A percentile compares a stretch with the other conserved stretches of the same genome.
Conservation (phyloP, 805 yeast species). For the Candida germanica region DNA sequence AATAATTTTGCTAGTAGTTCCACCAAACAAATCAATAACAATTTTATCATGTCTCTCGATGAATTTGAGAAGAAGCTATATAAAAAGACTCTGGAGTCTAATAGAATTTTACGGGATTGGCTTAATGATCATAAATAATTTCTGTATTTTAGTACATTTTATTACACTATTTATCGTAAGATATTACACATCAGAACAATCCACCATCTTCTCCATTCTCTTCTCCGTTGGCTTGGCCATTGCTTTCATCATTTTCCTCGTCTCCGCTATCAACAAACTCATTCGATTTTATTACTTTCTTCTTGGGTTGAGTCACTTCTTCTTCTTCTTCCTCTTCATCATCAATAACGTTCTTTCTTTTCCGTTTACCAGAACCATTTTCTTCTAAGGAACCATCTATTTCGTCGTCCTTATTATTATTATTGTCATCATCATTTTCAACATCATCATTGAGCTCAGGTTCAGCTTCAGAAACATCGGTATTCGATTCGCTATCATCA, state of each 20-base stretch:
- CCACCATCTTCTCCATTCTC: conserved; percentile 10
- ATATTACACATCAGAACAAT: no score
- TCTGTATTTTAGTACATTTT: conserved; percentile 4
- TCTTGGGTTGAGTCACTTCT: conserved; percentile 23
- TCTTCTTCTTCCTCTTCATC: conserved; percentile 28
- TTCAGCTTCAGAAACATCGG: conserved; percentile 15
- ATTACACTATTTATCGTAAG: no score
- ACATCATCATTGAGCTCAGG: conserved; percentile 21
- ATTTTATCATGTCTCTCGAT: conserved; percentile 66
- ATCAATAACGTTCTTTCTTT: conserved; percentile 20
- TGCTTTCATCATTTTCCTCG: conserved; percentile 39
- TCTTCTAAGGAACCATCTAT: not conserved
- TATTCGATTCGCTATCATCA: conserved; percentile 26
- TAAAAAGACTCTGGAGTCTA: conserved; percentile 50
- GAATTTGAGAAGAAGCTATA: conserved; percentile 68
- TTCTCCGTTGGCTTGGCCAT: conserved; percentile 13
- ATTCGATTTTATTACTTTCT: conserved; percentile 22
- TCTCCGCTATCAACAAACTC: conserved; percentile 47
- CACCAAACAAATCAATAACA: conserved; percentile 44
- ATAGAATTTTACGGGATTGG: conserved; percentile 38
- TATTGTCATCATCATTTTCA: conserved; percentile 34
- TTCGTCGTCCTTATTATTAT: conserved; percentile 18
- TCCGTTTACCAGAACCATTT: conserved; percentile 7
- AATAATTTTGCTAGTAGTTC: conserved; percentile 65
- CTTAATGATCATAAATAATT: conserved; percentile 11